Conservation (phyloP, 2,329 filamentous ascomycete species). For the Akanthomyces muscarius region DNA sequence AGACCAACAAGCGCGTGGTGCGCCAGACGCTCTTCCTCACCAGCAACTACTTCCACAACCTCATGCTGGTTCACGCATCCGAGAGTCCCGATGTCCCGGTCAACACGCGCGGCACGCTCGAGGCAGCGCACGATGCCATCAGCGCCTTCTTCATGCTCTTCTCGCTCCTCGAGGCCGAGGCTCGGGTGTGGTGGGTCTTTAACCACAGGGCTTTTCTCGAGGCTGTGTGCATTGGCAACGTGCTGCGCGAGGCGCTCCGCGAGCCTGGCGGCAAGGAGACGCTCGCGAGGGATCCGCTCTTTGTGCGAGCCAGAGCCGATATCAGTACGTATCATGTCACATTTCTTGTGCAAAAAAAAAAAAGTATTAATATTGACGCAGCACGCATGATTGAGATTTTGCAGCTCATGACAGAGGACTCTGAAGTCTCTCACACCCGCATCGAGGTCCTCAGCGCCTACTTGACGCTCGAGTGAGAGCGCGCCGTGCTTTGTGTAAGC, state of each 20-base stretch:
- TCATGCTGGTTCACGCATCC: constrained; percentile 73
- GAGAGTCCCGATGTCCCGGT: constrained; percentile 60
- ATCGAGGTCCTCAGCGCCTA: constrained; percentile 56
- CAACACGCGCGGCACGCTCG: constrained; percentile 66
- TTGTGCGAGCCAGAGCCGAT: constrained; percentile 56
- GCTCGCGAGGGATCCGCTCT: constrained; percentile 51
- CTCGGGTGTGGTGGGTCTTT: constrained; percentile 80
- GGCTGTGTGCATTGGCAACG: constrained; percentile 62
- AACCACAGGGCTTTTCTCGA: constrained; percentile 78
- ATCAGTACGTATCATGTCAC: constrained; percentile 48
- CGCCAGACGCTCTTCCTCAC: constrained; percentile 73
- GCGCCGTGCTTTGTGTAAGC: not conserved
- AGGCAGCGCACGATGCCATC: constrained; percentile 73
- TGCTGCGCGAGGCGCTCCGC: constrained; percentile 49
- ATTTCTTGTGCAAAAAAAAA: not conserved
- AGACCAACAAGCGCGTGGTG: constrained; percentile 60
- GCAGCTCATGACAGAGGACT: constrained; percentile 55
- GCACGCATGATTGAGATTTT: constrained; percentile 62
- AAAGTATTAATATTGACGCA: constrained; percentile 26
- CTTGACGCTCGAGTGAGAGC: constrained; percentile 27
- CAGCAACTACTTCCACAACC: constrained; percentile 79
- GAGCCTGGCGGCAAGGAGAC: constrained; percentile 45
- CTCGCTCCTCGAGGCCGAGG: constrained; percentile 64
- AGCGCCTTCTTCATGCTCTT: constrained; percentile 71
- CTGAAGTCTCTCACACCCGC: constrained; percentile 56